These are phyloP conservation scores for Thamnidium elegans DNA, from an alignment of 192 early-diverging fungal genomes.

Conservation along the genomic window DNA sequence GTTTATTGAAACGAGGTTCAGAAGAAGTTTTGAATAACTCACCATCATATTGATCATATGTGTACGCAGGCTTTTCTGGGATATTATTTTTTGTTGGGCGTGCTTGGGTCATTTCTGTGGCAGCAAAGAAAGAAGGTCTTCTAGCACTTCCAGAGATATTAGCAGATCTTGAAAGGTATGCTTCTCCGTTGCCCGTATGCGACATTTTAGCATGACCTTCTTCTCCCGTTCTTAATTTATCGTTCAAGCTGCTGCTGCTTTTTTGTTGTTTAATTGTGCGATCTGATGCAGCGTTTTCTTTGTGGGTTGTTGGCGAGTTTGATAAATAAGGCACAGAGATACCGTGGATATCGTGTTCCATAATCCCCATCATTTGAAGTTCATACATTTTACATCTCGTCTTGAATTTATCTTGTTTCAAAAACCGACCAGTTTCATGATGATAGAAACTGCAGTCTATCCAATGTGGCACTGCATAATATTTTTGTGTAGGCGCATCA, in stretches of 20 bases:
- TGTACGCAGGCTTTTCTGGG: background rate
- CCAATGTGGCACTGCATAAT: conserved; percentile 86
- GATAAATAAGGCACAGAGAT: conserved; percentile 53
- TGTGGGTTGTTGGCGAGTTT: conserved; percentile 4
- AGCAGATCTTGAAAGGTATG: conserved; percentile 28
- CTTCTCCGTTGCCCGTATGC: conserved; percentile 7
- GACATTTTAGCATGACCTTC: background rate
- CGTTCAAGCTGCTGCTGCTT: conserved; percentile 30
- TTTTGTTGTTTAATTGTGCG: conserved; percentile 2
- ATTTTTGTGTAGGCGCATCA: conserved; percentile 31
- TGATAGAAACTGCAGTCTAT: conserved; percentile 88
- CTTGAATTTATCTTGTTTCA: conserved; percentile 55
- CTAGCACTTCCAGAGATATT: conserved; percentile 13
- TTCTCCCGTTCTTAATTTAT: conserved; percentile 9
- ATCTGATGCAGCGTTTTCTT: background rate
- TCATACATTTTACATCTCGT: conserved; percentile 82
- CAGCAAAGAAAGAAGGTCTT: conserved; percentile 15
- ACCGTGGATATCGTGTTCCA: conserved; percentile 55
- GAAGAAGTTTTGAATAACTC: conserved; percentile 23
- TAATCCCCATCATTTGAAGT: conserved; percentile 80
- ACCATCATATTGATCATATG: conserved; percentile 23
- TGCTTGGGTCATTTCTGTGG: background rate
- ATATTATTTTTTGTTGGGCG: background rate
- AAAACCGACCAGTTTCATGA: conserved; percentile 42
- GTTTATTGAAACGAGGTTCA: conserved; percentile 29